phyloP scores from a whole-genome alignment of 208 protist species.

The Herpetomonas tarakana region DNA sequence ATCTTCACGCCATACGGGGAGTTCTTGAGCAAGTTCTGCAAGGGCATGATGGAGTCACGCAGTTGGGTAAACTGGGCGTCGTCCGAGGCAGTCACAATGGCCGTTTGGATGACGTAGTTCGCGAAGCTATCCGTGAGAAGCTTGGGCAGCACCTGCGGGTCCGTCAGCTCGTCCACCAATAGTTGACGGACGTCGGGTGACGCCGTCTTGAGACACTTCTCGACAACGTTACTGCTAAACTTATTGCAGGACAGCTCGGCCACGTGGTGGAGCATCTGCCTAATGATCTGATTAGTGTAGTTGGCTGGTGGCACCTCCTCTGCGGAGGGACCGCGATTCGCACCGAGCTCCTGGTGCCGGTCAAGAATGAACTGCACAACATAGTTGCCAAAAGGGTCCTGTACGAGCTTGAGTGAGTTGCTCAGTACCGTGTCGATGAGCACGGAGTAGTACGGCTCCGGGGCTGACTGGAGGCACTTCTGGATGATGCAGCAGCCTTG shows the following conservation, averaged over 20 bases:
- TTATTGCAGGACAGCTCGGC: conserved; percentile 96
- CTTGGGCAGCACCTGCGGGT: conserved; percentile 83
- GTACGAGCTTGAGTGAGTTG: conserved; percentile 88
- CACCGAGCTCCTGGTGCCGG: conserved; percentile 61
- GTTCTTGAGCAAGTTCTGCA: conserved; percentile 93
- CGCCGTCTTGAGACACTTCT: conserved; percentile 96
- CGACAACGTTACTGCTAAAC: conserved; percentile 98
- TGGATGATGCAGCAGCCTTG: conserved; percentile 99
- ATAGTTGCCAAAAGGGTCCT: conserved; percentile 98
- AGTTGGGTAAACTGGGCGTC: conserved; percentile 91
- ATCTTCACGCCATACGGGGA: conserved; percentile 97
- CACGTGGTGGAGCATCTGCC: conserved; percentile 90
- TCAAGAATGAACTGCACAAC: conserved; percentile 98
- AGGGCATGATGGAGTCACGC: conserved; percentile 92
- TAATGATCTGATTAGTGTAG: conserved; percentile 89
- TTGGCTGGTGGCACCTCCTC: conserved; percentile 17
- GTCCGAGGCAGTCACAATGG: conserved; percentile 88
- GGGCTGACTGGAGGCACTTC: conserved; percentile 96
- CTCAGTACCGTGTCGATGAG: conserved; percentile 91
- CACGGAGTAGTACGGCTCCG: conserved; percentile 86
- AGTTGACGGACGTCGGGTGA: conserved; percentile 77
- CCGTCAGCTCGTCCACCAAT: conserved; percentile 95
- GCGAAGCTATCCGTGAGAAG: conserved; percentile 96
- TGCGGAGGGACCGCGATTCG: conserved; percentile 2
- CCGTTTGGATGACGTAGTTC: conserved; percentile 99